phyloP scores from a whole-genome alignment of 257 asterid genomes.

The Thymus mandschuricus region DNA sequence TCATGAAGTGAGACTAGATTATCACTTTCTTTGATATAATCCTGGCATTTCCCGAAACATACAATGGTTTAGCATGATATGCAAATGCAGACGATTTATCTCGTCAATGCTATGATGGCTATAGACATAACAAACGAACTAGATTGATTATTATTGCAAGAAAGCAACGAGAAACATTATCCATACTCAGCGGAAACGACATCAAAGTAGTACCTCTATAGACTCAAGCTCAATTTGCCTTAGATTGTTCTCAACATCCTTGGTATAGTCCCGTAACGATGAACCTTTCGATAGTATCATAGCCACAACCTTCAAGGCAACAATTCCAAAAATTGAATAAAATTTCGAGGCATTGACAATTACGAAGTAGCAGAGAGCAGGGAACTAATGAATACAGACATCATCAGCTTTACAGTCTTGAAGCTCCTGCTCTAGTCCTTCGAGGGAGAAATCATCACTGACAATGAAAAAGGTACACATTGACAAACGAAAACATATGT shows the following conservation, averaged over 20 bases:
- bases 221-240: slow-evolving; percentile 89
- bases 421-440: slow-evolving; percentile 92
- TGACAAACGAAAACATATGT: neutral
- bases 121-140: no score
- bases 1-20: slow-evolving; percentile 94
- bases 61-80: slow-evolving; percentile 30
- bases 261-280: slow-evolving; percentile 81
- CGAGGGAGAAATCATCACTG: slow-evolving; percentile 88
- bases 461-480: neutral
- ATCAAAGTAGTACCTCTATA: slow-evolving; percentile 68
- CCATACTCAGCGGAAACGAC: neutral
- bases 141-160: no score
- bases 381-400: slow-evolving; percentile 47
- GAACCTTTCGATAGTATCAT: slow-evolving; percentile 90
- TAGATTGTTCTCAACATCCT: slow-evolving; percentile 90
- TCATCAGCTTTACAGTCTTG: slow-evolving; percentile 91
- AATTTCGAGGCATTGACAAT: slow-evolving; percentile 6
- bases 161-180: no score
- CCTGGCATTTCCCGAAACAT: slow-evolving; percentile 52
- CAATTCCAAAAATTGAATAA: neutral
- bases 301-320: slow-evolving; percentile 74
- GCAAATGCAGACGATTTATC: neutral
- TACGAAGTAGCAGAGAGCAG: slow-evolving; percentile 13
- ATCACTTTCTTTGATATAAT: slow-evolving; percentile 97
- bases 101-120: no score